phyloP scores from a whole-genome alignment of 2,329 filamentous ascomycete species.

The Podosphaera xanthii region DNA sequence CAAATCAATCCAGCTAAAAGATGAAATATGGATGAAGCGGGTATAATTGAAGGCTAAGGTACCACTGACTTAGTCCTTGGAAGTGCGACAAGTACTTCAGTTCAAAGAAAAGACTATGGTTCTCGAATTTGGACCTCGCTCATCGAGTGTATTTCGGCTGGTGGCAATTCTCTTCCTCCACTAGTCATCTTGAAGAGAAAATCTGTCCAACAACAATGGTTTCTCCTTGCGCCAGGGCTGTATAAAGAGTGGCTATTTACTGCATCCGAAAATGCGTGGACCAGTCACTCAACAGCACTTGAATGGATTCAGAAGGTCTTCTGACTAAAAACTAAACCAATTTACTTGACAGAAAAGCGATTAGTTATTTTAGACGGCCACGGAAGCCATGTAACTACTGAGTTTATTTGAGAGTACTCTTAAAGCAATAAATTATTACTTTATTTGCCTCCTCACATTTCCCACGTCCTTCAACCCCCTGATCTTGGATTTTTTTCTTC shows the following conservation, averaged over 20 bases:
- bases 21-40: no score
- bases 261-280: background rate
- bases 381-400: background rate
- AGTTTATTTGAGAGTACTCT: background rate
- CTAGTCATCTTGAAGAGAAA: conserved; percentile 5
- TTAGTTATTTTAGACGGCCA: background rate
- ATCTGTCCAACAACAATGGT: background rate
- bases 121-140: conserved; percentile 3
- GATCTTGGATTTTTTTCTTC: background rate
- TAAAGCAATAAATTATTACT: background rate
- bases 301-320: background rate
- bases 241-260: background rate
- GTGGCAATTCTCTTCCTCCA: background rate
- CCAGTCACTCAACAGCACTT: background rate
- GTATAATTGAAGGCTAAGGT: background rate
- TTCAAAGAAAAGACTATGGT: conserved; percentile 3
- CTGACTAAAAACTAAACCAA: background rate
- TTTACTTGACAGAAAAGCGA: background rate
- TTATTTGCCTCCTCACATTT: background rate
- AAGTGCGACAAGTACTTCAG: background rate
- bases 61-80: conserved; percentile 2
- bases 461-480: background rate
- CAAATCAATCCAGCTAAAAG: no score
- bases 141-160: conserved; percentile 3
- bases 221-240: background rate